A percentile compares a stretch with the other conserved stretches of the same genome.
phyloP scores from a whole-genome alignment of 768 basidiomycete species.

The Podaxis rugospora region DNA sequence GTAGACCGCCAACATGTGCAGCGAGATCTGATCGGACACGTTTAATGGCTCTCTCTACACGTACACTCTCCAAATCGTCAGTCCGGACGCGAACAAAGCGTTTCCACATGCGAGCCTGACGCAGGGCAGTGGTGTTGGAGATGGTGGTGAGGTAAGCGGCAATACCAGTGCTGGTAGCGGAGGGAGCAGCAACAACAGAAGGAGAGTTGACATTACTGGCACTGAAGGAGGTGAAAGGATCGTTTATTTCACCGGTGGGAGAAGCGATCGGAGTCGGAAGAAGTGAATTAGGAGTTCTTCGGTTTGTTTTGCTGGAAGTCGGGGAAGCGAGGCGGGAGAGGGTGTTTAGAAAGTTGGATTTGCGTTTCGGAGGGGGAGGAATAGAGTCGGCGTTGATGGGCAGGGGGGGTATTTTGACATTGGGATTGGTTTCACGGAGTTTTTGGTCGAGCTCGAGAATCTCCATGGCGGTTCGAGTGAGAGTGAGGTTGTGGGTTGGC shows the following conservation, averaged over 20 bases:
- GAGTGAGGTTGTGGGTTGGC: conserved; percentile 85
- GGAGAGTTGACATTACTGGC: conserved; percentile 25
- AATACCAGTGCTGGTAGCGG: conserved; percentile 59
- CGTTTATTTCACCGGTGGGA: conserved; percentile 52
- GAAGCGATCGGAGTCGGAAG: conserved; percentile 44
- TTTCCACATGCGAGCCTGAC: conserved; percentile 72
- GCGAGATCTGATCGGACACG: conserved; percentile 82
- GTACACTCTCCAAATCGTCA: conserved; percentile 84
- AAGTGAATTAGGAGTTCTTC: conserved; percentile 30
- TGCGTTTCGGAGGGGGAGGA: conserved; percentile 64
- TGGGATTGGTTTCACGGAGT: conserved; percentile 62
- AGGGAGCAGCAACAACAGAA: conserved; percentile 24
- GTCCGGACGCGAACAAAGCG: conserved; percentile 81
- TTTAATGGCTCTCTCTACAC: conserved; percentile 85
- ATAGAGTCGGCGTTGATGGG: conserved; percentile 56
- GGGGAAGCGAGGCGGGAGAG: conserved; percentile 81
- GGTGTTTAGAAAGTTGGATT: conserved; percentile 82
- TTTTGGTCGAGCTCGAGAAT: conserved; percentile 80
- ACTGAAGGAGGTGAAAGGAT: conserved; percentile 53
- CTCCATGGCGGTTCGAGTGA: conserved; percentile 74
- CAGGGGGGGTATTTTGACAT: conserved; percentile 51
- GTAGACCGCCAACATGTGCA: conserved; percentile 47
- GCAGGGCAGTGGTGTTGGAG: conserved; percentile 61
- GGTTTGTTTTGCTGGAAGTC: conserved; percentile 45
- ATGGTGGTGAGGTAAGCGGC: conserved; percentile 78